Conservation (phyloP, 345 rosid genomes). For the Dimocarpus longan region DNA sequence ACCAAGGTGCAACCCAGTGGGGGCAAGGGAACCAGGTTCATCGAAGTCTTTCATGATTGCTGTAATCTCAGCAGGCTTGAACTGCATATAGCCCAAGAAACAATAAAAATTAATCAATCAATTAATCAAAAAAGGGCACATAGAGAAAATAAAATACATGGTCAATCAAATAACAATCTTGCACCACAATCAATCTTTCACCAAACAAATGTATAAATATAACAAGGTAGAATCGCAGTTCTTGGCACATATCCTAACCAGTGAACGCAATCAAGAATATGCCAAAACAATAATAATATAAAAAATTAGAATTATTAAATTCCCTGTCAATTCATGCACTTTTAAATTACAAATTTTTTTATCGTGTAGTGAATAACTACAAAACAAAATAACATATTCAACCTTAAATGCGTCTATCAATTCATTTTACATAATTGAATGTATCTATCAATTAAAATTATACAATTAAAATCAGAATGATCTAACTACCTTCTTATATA, state of each 20-base stretch:
- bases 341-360: too few relatives aligned
- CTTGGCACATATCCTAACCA: background rate
- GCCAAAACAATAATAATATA: too few relatives aligned
- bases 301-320: too few relatives aligned
- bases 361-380: too few relatives aligned
- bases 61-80: conserved; percentile 52
- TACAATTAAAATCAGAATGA: too few relatives aligned
- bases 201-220: too few relatives aligned
- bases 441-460: too few relatives aligned
- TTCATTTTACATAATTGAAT: too few relatives aligned
- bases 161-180: background rate
- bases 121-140: background rate
- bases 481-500: background rate
- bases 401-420: too few relatives aligned
- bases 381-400: too few relatives aligned
- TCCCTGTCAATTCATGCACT: too few relatives aligned
- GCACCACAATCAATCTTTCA: too few relatives aligned
- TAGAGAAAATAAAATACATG: background rate
- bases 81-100: conserved; percentile 34
- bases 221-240: background rate
- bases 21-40: conserved; percentile 75
- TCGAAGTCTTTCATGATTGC: conserved; percentile 65
- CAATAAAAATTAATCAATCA: background rate
- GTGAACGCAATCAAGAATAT: background rate
- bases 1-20: conserved; percentile 57